phyloP scores from a whole-genome alignment of 75 land plant species.

The Larix kaempferi region DNA sequence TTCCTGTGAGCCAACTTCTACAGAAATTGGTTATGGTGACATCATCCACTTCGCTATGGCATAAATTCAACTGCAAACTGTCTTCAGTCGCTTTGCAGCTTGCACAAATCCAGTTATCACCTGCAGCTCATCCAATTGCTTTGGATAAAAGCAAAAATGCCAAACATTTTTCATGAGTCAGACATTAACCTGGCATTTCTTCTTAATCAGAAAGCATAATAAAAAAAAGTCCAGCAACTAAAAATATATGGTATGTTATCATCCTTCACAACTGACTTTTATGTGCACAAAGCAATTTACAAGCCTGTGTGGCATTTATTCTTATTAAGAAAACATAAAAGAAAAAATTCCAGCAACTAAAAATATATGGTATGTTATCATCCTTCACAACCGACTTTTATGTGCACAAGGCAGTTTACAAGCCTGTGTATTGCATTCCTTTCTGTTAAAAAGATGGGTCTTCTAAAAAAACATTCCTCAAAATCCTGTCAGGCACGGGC shows the following conservation, averaged over 20 bases:
- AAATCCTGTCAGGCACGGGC: not conserved
- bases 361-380: not conserved
- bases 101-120: conserved; percentile 52
- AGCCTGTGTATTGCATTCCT: not conserved
- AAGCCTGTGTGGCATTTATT: not conserved
- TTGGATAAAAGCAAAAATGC: conserved; percentile 7
- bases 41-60: not conserved
- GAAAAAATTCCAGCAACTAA: not conserved
- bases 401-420: not conserved
- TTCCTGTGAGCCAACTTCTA: conserved; percentile 7
- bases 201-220: not conserved
- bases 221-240: not conserved
- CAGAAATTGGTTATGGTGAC: conserved; percentile 6
- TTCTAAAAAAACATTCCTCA: not conserved
- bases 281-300: not conserved
- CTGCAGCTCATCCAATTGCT: conserved; percentile 46
- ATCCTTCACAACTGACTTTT: not conserved
- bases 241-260: not conserved
- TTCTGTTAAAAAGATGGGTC: not conserved
- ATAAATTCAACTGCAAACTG: conserved; percentile 17
- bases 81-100: conserved; percentile 43
- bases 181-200: not conserved
- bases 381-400: not conserved
- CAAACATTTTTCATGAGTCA: not conserved
- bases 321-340: not conserved